Base-by-base conservation (phyloP, 23 red algal genomes). In the Gracilaria caudata region DNA sequence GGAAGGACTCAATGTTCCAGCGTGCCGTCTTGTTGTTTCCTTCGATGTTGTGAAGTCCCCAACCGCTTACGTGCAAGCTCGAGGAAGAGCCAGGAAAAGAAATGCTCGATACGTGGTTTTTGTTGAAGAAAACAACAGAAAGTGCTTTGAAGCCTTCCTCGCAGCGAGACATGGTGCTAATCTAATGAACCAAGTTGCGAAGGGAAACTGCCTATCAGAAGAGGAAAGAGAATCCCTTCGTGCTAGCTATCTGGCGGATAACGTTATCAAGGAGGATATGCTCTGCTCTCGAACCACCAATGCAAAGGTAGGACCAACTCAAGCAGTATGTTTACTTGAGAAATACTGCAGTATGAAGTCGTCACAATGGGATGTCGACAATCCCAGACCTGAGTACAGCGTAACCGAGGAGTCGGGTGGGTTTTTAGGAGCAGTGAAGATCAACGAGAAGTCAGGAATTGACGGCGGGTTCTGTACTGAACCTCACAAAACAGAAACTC, bases 1-100 rank as follows among this genome's bases (percentile, higher is more conserved):
- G 45, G 87, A 91, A 66, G 87, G 87, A 33, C 76, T 91, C 14
- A 45, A 91, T 82, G 68, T 91, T 51, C 77, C 87, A 2, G 65
- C 77, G 17, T 81, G 76, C 66, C 41, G 87, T 17, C 87, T 91
- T 34, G 87, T 91, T 21, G 77, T 91, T 9, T 60, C 78, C 8
- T 91, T 81, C 61, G 78, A 91, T 49, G 35, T 45, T 14, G 24
- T 82, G 20, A 45, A 33, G 35, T 82, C 87, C 23, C 77, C 87
- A 36, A 57, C 76, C 1, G 75, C 76, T 7, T 91, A 91, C 34
- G 53, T 91, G 8, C 87, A 91, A 74, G 53, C 44, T 25, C 78
- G 87, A 51, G 87, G 87, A 47, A 47, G 87, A 41, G 87, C 87
- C 5, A 49, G 87, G 28, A 81, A 51, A 56, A 54, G 34, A 58